Base-by-base conservation (phyloP, 371 early-diverging fungal genomes). In the Dichotomocladium elegans region DNA sequence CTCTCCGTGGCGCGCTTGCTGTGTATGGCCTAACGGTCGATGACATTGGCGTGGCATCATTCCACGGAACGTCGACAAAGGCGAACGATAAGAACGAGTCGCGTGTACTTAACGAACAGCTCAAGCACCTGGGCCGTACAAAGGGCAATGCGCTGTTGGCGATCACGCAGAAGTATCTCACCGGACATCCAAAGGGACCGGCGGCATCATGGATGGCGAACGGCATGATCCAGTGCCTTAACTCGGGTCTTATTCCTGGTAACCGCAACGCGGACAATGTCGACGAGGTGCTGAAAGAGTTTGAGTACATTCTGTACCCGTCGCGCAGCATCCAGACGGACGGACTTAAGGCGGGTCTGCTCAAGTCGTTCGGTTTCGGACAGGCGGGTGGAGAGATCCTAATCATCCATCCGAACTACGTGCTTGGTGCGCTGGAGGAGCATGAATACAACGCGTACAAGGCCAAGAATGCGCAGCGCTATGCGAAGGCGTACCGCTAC, bases 171-270 rank as follows among this genome's bases (percentile, higher is more conserved):
- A 96, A 96, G 72, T 91, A 94, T 72, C 81, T 96, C 52, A 96
- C 96, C 47, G 96, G 95, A 53, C 96, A 96, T 63, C 94, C 97
- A 34, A 96, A 96, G 89, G 96, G 94, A 53, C 91, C 96, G 42
- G 96, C 96, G 41, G 96, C 96, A 41, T 90, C 93, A n/a, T 95
- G 94, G 94, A 96, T 96, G 96, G 84, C 94, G 61, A 95, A 95
- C 78, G 95, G 96, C 57, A 82, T 90, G 56, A 74, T 95, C 53
- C 95, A 96, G 68, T 76, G 85, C 45, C 77, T 96, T 54, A 83
- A 90, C 61, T 90, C 91, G 31, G 94, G 96, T 64, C 72, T 93
- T 53, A 79, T 95, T 41, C 96, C 96, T 24, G 96, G 96, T 52
- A 96, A 96, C 80, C 93, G 95, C 64, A 96, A 96, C 68, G 88